A percentile compares a stretch with the other conserved stretches of the same genome.
Conservation (phyloP, 129 eudicot species). For the Silybum marianum region DNA sequence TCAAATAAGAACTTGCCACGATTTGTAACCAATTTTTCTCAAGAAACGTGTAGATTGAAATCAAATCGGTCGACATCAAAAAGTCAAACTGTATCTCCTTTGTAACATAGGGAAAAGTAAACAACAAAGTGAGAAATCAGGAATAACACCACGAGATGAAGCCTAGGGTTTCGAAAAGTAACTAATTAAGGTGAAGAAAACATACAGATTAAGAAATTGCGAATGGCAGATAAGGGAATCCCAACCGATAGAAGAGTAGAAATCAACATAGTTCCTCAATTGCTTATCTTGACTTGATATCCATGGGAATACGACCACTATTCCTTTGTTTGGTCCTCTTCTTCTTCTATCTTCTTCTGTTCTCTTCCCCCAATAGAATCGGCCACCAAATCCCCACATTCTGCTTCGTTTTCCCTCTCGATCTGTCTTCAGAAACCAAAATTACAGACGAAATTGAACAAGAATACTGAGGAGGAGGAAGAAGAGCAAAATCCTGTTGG, state of each 20-base stretch:
- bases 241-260: conserved; percentile 88
- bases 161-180: neutral
- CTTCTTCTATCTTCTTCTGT: conserved; percentile 46
- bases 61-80: neutral
- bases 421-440: neutral
- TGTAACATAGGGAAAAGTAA: conserved; percentile 4
- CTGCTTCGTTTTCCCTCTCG: neutral
- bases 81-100: conserved; percentile 1
- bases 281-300: conserved; percentile 84
- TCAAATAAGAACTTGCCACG: neutral
- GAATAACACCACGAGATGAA: neutral
- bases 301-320: conserved; percentile 86
- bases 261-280: conserved; percentile 72
- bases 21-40: neutral
- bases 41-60: neutral
- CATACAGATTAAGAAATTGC: conserved; percentile 84
- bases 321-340: conserved; percentile 58
- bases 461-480: neutral
- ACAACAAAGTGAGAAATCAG: neutral
- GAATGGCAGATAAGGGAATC: conserved; percentile 84
- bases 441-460: conserved; percentile 2
- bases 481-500: neutral
- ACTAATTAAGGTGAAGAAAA: neutral
- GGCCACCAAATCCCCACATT: conserved; percentile 99
- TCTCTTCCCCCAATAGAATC: conserved; percentile 73